A percentile compares a stretch with the other conserved stretches of the same genome.
phyloP scores from a whole-genome alignment of 2,329 filamentous ascomycete genomes.

The Bipolaris sorokiniana region DNA sequence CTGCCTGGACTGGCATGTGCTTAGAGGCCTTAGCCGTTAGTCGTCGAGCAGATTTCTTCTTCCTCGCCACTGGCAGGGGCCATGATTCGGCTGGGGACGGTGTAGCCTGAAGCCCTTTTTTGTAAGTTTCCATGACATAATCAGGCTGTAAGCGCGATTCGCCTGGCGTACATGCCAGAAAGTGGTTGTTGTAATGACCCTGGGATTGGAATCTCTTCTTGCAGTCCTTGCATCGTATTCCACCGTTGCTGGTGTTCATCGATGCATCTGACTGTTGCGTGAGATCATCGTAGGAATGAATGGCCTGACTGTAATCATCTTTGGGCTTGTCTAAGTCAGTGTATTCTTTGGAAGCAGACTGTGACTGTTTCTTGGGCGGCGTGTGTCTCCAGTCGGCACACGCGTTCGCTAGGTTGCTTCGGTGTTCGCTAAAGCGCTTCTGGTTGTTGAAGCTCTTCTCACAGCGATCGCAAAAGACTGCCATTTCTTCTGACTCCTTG shows the following conservation, averaged over 20 bases:
- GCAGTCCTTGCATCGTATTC: conserved; percentile 26
- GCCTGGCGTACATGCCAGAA: conserved; percentile 27
- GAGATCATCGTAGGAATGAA: conserved; percentile 8
- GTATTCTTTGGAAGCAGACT: conserved; percentile 1
- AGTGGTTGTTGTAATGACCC: conserved; percentile 25
- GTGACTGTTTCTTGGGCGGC: background rate
- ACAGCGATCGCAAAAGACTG: conserved; percentile 22
- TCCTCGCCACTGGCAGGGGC: background rate
- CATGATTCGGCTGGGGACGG: background rate
- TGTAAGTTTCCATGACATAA: background rate
- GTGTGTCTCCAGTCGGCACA: conserved; percentile 24
- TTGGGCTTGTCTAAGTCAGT: conserved; percentile 22
- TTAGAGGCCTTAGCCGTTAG: background rate
- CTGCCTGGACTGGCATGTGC: background rate
- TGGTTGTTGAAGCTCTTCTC: conserved; percentile 14
- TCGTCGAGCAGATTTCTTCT: background rate
- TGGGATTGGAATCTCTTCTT: conserved; percentile 27
- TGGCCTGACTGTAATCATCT: background rate
- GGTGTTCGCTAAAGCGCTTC: conserved; percentile 18
- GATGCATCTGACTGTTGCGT: conserved; percentile 9
- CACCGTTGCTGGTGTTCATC: conserved; percentile 12
- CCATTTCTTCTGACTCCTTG: background rate
- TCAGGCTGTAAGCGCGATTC: background rate
- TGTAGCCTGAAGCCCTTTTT: background rate
- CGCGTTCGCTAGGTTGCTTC: conserved; percentile 14